Base-by-base conservation (phyloP, 2,329 filamentous ascomycete genomes). In the Epichloe sibirici region DNA sequence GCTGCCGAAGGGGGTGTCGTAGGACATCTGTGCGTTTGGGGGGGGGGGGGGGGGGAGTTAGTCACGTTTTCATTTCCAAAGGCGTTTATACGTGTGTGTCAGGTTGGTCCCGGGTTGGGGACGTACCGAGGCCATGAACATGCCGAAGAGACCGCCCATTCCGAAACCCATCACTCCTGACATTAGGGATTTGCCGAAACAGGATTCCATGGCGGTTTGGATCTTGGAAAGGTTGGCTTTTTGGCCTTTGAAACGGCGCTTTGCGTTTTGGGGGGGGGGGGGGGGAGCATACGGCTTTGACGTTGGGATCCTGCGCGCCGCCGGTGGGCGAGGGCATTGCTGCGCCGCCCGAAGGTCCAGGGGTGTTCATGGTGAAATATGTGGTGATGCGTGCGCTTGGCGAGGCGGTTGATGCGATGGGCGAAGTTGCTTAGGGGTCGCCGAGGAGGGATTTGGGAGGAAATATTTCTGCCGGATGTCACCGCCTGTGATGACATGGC, bases 121-220 rank as follows among this genome's bases (percentile, higher is more conserved):
- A 75, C 85, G 57, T 82, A 95, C 89, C 64, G 88, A 93, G 55
- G 90, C 89, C 91, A 97, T 98, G 75, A 98, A 98, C 63, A 97
- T 79, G 60, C 93, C 93, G 61, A 98, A 98, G 44, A 94, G 75
- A 63, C 90, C 93, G 57, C 93, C 93, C 59, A 98, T 84, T 39
- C 85, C 93, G 63, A 96, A 96, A 15, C 93, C 93, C 81, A 94
- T 94, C 25, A 86, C 88, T 53, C 91, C 93, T 0, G 90, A 87
- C 71, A 98, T 86, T 60, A 82, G 84, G 17, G 89, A 87, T 70
- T 98, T 98, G 53, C 84, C 84, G 25, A 85, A 82, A 66, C 93
- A 98, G 37, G 88, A 94, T 70, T 97, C 90, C 88, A 96, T 95
- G 44, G 82, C 81, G 25, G 75, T 71, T 76, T 89, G 82, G 74